Evolutionary conservation across 192 early-diverging fungal genomes (phyloP).

Genomic region (Coemansia javaensis): DNA sequence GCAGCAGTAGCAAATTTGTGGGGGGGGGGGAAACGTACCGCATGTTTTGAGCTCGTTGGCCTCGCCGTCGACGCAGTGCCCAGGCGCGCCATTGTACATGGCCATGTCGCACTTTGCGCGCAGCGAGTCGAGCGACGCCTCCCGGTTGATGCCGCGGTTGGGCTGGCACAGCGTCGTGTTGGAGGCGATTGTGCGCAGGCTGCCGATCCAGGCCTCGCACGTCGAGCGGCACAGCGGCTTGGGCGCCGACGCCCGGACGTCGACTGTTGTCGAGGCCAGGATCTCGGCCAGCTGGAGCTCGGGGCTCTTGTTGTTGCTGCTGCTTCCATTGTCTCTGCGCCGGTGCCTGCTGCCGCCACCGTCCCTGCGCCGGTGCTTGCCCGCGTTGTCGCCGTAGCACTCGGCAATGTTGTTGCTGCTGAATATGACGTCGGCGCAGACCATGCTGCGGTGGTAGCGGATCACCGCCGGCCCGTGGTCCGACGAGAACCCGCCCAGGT

Average conservation of each 20-base stretch:
- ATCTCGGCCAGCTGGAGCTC: slow-evolving; percentile 27
- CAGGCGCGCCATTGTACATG: slow-evolving; percentile 24
- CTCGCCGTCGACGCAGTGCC: slow-evolving; percentile 34
- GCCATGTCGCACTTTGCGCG: slow-evolving; percentile 33
- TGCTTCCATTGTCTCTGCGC: slow-evolving; percentile 4
- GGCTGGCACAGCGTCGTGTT: slow-evolving; percentile 42
- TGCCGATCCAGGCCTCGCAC: slow-evolving; percentile 40
- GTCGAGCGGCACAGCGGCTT: slow-evolving; percentile 39
- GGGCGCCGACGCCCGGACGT: slow-evolving; percentile 13
- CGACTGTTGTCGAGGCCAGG: slow-evolving; percentile 17
- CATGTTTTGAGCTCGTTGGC: slow-evolving; percentile 49
- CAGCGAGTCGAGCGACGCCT: slow-evolving; percentile 30
- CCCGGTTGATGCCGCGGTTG: slow-evolving; percentile 36
- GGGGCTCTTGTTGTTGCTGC: slow-evolving; percentile 11
- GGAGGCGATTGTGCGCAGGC: slow-evolving; percentile 28
- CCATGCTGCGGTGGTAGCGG: slow-evolving; percentile 46
- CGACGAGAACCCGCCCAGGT: slow-evolving; percentile 38
- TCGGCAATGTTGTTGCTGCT: slow-evolving; percentile 37
- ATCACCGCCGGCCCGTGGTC: slow-evolving; percentile 42
- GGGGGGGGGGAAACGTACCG: slow-evolving; percentile 24
- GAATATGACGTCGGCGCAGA: slow-evolving; percentile 43
- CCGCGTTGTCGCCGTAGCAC: slow-evolving; percentile 26
- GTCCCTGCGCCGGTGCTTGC: slow-evolving; percentile 5
- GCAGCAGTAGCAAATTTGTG: background rate
- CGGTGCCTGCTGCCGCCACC: background rate